Percentiles rank a stretch among this genome's conserved stretches.
These are phyloP conservation scores for bread wheat (Triticum aestivum) DNA, from an alignment of 176 grass and related monocot species.

Conservation along the genomic window DNA sequence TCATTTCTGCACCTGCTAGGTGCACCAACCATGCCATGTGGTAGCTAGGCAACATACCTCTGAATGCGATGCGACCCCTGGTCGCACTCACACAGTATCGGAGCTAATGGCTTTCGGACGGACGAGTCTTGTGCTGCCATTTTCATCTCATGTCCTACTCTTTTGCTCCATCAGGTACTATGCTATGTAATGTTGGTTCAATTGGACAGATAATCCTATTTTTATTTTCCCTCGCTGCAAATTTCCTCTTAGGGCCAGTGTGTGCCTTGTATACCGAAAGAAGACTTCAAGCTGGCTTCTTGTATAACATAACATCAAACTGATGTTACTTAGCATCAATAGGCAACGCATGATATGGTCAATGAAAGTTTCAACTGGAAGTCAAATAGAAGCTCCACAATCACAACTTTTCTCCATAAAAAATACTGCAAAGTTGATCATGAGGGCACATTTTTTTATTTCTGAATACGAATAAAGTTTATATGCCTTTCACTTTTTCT, in stretches of 20 bases:
- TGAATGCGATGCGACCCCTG: neutral
- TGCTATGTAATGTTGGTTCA: neutral
- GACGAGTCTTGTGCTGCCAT: neutral
- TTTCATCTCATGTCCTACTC: neutral
- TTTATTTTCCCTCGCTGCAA: neutral
- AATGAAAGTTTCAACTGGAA: neutral
- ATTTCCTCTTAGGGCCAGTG: neutral
- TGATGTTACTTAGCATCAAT: neutral
- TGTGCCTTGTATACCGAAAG: neutral
- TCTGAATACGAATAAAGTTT: neutral
- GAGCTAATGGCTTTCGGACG: too few species aligned
- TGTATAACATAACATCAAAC: neutral
- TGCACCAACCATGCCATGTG: constrained; percentile 10
- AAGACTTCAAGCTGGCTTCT: neutral
- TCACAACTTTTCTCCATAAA: neutral
- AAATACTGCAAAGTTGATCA: neutral
- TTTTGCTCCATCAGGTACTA: neutral
- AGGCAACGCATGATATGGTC: neutral
- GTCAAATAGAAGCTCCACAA: neutral
- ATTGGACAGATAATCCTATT: neutral
- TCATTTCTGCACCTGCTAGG: neutral
- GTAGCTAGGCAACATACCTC: neutral
- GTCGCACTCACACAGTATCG: neutral
- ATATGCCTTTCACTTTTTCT: neutral
- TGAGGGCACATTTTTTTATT: neutral